A percentile compares a stretch with the other conserved stretches of the same genome.
These are phyloP conservation scores for Bryoglossum gracile DNA, from an alignment of 495 filamentous ascomycete genomes.

Conservation along the genomic window DNA sequence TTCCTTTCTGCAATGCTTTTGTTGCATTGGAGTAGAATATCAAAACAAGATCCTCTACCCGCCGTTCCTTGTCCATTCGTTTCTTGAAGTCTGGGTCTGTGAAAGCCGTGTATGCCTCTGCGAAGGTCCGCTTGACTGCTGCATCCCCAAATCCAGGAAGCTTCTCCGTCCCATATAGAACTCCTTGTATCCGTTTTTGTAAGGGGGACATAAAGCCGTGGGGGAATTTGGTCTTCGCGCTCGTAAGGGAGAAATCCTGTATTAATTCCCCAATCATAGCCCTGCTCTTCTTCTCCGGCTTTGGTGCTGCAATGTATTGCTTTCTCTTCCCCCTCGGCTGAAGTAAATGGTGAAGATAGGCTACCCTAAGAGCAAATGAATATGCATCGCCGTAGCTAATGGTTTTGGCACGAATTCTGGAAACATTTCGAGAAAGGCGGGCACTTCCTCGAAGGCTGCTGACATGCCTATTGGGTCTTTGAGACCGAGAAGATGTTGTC, in stretches of 20 bases:
- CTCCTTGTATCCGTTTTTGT: conserved; percentile 68
- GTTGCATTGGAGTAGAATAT: conserved; percentile 89
- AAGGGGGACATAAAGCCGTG: conserved; percentile 73
- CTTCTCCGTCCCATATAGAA: conserved; percentile 65
- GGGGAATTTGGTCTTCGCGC: conserved; percentile 69
- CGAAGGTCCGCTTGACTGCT: conserved; percentile 72
- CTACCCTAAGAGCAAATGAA: conserved; percentile 80
- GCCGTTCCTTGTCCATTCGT: conserved; percentile 89
- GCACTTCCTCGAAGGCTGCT: conserved; percentile 36
- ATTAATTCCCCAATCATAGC: conserved; percentile 58
- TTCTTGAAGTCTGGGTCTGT: conserved; percentile 76
- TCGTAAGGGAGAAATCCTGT: conserved; percentile 69
- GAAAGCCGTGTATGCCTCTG: conserved; percentile 68
- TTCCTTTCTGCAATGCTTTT: conserved; percentile 81
- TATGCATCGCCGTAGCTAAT: conserved; percentile 69
- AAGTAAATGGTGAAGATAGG: conserved; percentile 88
- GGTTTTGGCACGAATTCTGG: conserved; percentile 31
- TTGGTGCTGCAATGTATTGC: conserved; percentile 67
- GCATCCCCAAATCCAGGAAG: conserved; percentile 74
- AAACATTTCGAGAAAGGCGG: conserved; percentile 31
- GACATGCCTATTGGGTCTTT: conserved; percentile 32
- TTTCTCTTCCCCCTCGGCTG: conserved; percentile 81
- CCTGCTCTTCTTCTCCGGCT: conserved; percentile 57
- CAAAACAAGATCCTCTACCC: conserved; percentile 80
- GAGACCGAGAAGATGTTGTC: conserved; percentile 33